These are phyloP conservation scores for Eleusine indica DNA, from an alignment of 176 grass and related monocot genomes.

Conservation along the genomic window DNA sequence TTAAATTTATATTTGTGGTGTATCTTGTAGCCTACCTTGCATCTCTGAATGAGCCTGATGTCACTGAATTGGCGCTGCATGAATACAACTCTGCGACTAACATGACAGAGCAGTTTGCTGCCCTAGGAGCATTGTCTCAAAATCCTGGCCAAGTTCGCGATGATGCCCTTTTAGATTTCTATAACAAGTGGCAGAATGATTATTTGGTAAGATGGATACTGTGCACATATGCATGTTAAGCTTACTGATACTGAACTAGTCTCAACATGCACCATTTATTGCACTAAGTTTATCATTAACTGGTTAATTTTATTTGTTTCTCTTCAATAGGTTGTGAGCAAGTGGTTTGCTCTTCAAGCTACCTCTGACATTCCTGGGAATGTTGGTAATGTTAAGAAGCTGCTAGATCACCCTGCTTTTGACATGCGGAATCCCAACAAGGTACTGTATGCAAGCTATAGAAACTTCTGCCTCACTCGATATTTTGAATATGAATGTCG, in stretches of 20 bases:
- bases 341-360: slow-evolving; percentile 99
- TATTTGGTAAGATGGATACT: slow-evolving; percentile 76
- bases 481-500: not conserved
- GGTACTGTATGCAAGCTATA: slow-evolving; percentile 39
- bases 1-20: slow-evolving; percentile 46
- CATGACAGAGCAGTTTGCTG: slow-evolving; percentile 99
- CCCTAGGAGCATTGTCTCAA: slow-evolving; percentile 88
- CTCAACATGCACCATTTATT: not conserved
- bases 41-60: slow-evolving; percentile 70
- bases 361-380: slow-evolving; percentile 92
- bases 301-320: slow-evolving; percentile 13
- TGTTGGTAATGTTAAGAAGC: slow-evolving; percentile 73
- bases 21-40: slow-evolving; percentile 77
- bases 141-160: slow-evolving; percentile 90
- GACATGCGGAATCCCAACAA: slow-evolving; percentile 93
- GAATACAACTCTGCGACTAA: slow-evolving; percentile 93
- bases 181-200: slow-evolving; percentile 82
- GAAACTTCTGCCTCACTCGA: not conserved
- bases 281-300: not conserved
- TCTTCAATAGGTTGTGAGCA: slow-evolving; percentile 87
- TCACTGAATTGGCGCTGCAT: slow-evolving; percentile 70
- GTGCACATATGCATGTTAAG: not conserved
- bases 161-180: slow-evolving; percentile 88
- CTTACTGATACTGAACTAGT: not conserved
- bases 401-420: slow-evolving; percentile 83